A percentile compares a stretch with the other conserved stretches of the same genome.
Conservation (phyloP, 192 early-diverging fungal species). For the Coemansia sp. region DNA sequence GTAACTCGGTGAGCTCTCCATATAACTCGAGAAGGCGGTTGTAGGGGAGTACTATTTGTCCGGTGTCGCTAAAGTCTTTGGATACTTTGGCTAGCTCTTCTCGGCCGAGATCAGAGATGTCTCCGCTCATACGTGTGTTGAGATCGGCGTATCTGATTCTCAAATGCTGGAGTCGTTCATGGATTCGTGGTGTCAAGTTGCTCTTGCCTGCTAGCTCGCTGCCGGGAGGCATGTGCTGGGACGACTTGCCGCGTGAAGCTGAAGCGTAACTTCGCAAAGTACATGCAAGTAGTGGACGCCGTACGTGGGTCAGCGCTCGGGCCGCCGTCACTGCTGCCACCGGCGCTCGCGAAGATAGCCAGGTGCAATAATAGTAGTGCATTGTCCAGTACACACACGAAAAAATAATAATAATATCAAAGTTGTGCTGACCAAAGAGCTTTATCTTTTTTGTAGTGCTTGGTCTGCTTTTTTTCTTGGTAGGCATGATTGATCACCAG, state of each 20-base stretch:
- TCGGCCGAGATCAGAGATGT: slow-evolving; percentile 27
- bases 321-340: not conserved
- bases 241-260: not conserved
- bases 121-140: slow-evolving; percentile 36
- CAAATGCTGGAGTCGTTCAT: slow-evolving; percentile 37
- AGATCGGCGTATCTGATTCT: slow-evolving; percentile 23
- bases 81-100: slow-evolving; percentile 53
- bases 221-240: slow-evolving; percentile 17
- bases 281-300: not conserved
- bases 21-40: slow-evolving; percentile 34
- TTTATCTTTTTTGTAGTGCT: not conserved
- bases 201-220: slow-evolving; percentile 50
- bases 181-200: slow-evolving; percentile 44
- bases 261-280: slow-evolving; percentile 1
- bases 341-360: not conserved
- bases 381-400: not conserved
- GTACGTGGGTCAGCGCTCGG: not conserved
- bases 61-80: slow-evolving; percentile 49
- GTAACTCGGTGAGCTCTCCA: slow-evolving; percentile 43
- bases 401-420: not conserved
- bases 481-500: not conserved
- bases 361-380: not conserved
- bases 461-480: not conserved
- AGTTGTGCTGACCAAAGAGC: not conserved
- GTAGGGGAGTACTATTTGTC: slow-evolving; percentile 30